Conservation (phyloP, 805 yeast genomes). For the Alloascoidea africana region DNA sequence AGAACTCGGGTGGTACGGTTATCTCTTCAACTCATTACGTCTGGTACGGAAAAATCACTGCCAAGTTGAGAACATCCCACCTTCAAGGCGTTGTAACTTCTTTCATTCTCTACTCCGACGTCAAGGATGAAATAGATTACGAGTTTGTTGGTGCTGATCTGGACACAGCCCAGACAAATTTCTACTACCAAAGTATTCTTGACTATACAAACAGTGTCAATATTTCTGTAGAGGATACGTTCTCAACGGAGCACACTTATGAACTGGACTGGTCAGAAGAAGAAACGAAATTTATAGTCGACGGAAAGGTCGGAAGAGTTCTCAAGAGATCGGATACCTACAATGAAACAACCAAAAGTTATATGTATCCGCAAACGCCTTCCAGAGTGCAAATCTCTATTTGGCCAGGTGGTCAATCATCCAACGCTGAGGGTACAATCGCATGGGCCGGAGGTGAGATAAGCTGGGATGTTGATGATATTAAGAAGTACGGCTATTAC, state of each 20-base stretch:
- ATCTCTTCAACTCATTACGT: slow-evolving; percentile 63
- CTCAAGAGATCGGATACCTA: slow-evolving; percentile 39
- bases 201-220: slow-evolving; percentile 46
- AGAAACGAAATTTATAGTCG: slow-evolving; percentile 51
- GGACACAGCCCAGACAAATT: slow-evolving; percentile 59
- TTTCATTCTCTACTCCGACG: slow-evolving; percentile 66
- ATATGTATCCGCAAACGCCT: slow-evolving; percentile 69
- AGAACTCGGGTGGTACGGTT: slow-evolving; percentile 61
- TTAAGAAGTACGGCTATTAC: slow-evolving; percentile 66
- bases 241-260: slow-evolving; percentile 56
- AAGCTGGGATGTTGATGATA: slow-evolving; percentile 69
- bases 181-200: slow-evolving; percentile 58
- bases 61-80: slow-evolving; percentile 59
- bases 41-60: slow-evolving; percentile 78
- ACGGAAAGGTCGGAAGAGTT: slow-evolving; percentile 54
- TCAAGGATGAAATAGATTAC: slow-evolving; percentile 81
- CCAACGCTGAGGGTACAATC: slow-evolving; percentile 44
- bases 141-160: slow-evolving; percentile 74
- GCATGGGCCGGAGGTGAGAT: slow-evolving; percentile 80
- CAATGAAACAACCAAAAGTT: slow-evolving; percentile 38
- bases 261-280: slow-evolving; percentile 77
- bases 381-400: slow-evolving; percentile 54
- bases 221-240: slow-evolving; percentile 34
- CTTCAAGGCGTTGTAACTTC: slow-evolving; percentile 78
- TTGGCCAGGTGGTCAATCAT: slow-evolving; percentile 61